Percentiles rank a stretch among this genome's conserved stretches.
These are phyloP conservation scores for Tilletia caries DNA, from an alignment of 1,284 basidiomycete species.

Conservation along the genomic window DNA sequence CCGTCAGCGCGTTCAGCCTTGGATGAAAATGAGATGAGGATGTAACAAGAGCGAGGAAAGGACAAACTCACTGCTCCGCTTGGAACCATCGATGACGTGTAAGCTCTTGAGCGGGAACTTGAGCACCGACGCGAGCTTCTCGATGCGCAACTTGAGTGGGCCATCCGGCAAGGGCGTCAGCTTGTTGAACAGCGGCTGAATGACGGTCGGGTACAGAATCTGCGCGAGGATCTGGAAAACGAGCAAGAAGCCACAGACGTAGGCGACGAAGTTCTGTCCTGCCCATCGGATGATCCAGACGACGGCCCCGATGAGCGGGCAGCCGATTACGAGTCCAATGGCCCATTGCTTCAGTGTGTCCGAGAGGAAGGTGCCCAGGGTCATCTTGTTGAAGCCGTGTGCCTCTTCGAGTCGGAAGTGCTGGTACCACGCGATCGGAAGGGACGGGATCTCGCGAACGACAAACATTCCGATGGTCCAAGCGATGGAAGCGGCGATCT, in stretches of 20 bases:
- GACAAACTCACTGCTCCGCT: constrained; percentile 62
- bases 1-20: no score
- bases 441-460: constrained; percentile 60
- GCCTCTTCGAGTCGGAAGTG: constrained; percentile 92
- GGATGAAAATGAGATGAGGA: no score
- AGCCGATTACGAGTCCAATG: constrained; percentile 72
- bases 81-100: constrained; percentile 95
- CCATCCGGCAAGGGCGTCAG: constrained; percentile 70
- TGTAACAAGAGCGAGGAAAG: no score
- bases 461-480: constrained; percentile 59
- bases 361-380: constrained; percentile 63
- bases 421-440: constrained; percentile 70
- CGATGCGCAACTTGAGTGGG: constrained; percentile 43
- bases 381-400: constrained; percentile 96
- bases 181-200: constrained; percentile 96
- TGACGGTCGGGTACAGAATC: constrained; percentile 63
- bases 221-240: constrained; percentile 69
- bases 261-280: constrained; percentile 58
- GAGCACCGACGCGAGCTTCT: constrained; percentile 57
- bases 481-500: constrained; percentile 63
- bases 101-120: constrained; percentile 90
- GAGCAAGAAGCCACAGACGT: constrained; percentile 46
- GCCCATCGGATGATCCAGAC: constrained; percentile 88
- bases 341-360: constrained; percentile 78
- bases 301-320: constrained; percentile 81